Conservation (phyloP, 345 rosid species). For the Gossypium longicalyx region DNA sequence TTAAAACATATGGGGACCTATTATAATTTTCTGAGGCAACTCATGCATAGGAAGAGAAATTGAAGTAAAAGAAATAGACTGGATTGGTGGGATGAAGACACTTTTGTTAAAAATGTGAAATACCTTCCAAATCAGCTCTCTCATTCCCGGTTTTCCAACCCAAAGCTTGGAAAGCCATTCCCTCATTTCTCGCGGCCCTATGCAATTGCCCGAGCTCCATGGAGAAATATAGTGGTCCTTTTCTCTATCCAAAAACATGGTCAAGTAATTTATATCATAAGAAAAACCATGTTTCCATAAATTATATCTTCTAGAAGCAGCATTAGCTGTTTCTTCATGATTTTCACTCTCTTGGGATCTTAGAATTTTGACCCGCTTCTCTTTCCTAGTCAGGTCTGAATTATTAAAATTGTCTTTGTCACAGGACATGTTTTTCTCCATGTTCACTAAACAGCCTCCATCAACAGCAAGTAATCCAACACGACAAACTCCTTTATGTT, state of each 20-base stretch:
- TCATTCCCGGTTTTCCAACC: conserved; percentile 67
- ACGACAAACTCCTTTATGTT: conserved; percentile 91
- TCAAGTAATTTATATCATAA: conserved; percentile 63
- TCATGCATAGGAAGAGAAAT: not conserved
- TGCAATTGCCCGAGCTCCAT: conserved; percentile 83
- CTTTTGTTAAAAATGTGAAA: not conserved
- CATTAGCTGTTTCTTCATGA: conserved; percentile 30
- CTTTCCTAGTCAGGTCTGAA: conserved; percentile 68
- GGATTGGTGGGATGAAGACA: not conserved
- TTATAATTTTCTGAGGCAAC: not conserved
- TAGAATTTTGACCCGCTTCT: conserved; percentile 57
- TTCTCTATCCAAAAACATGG: conserved; percentile 66
- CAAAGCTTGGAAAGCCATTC: conserved; percentile 85
- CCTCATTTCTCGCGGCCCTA: conserved; percentile 95
- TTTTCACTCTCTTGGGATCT: conserved; percentile 31
- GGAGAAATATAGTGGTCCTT: conserved; percentile 84
- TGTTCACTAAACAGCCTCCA: conserved; percentile 36
- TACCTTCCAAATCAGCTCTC: conserved; percentile 92
- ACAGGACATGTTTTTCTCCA: conserved; percentile 26
- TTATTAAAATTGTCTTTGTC: conserved; percentile 40
- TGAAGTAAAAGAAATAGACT: not conserved
- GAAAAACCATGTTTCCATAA: conserved; percentile 58
- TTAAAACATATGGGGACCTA: not conserved
- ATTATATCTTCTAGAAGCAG: conserved; percentile 34
- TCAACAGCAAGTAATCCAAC: conserved; percentile 87